A percentile compares a stretch with the other conserved stretches of the same genome.
phyloP scores from a whole-genome alignment of 176 grass and related monocot genomes.

The Coix lacrymajobi region DNA sequence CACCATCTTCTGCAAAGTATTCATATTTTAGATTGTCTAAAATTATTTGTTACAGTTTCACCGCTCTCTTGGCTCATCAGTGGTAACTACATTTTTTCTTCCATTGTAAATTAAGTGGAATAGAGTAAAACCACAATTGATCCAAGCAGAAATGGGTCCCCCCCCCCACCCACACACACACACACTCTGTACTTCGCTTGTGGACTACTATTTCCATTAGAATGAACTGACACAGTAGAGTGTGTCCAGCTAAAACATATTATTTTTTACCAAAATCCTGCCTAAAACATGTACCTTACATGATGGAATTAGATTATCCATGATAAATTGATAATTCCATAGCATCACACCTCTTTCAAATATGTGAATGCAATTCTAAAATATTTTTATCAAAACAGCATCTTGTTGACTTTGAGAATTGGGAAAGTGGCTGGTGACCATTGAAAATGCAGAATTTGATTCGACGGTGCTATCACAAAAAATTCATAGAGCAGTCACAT shows the following conservation, averaged over 20 bases:
- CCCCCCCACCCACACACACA: no score
- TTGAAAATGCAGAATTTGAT: neutral
- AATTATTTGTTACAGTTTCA: neutral
- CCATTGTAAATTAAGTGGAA: neutral
- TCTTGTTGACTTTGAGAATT: neutral
- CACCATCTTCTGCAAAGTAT: neutral
- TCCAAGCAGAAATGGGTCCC: neutral
- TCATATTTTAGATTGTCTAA: neutral
- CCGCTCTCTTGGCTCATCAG: neutral
- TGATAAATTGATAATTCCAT: neutral
- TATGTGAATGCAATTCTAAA: neutral
- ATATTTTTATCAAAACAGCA: neutral
- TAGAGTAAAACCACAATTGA: neutral
- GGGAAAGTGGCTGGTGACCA: neutral
- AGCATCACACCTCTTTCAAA: neutral
- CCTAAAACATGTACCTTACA: neutral
- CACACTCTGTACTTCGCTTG: neutral
- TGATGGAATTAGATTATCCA: neutral
- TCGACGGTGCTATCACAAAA: neutral
- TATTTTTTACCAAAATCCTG: neutral
- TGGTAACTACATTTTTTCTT: neutral
- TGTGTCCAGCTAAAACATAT: neutral
- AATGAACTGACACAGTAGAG: neutral
- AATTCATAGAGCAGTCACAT: neutral
- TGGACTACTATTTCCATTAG: constrained; percentile 13